phyloP scores from a whole-genome alignment of 202 grass and related monocot genomes.

The Zizania palustris region DNA sequence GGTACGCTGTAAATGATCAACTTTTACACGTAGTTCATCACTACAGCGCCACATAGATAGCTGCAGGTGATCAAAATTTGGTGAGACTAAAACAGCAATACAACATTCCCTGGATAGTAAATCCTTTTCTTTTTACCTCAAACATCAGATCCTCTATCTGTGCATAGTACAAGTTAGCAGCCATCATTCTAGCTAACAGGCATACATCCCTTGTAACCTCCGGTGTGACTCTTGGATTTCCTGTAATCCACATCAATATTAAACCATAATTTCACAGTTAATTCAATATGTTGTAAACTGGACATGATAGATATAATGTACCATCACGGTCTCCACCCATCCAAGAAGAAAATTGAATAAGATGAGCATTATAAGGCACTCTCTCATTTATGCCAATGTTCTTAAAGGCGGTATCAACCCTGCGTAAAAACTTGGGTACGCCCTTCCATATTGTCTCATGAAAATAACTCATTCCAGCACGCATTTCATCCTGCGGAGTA shows the following conservation, averaged over 20 bases:
- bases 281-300: constrained; percentile 19
- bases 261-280: constrained; percentile 30
- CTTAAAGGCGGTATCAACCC: constrained; percentile 91
- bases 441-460: constrained; percentile 99
- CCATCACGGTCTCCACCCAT: constrained; percentile 99
- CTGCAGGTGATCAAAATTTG: constrained; percentile 46
- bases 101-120: constrained; percentile 10
- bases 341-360: constrained; percentile 98
- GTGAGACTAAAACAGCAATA: constrained; percentile 27
- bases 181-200: constrained; percentile 96
- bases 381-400: constrained; percentile 90
- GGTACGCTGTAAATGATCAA: constrained; percentile 52
- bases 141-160: constrained; percentile 98
- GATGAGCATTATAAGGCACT: constrained; percentile 83
- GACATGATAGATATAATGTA: constrained; percentile 37
- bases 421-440: constrained; percentile 85
- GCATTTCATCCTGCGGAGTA: constrained; percentile 93
- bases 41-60: constrained; percentile 98
- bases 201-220: constrained; percentile 97
- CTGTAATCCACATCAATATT: constrained; percentile 56
- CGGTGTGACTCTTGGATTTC: constrained; percentile 96
- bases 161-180: constrained; percentile 90
- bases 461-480: constrained; percentile 96
- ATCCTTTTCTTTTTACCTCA: constrained; percentile 59
- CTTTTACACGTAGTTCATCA: constrained; percentile 67